Evolutionary conservation across 352 stramenopile species (phyloP).

Genomic region (Phytophthora crassamura): DNA sequence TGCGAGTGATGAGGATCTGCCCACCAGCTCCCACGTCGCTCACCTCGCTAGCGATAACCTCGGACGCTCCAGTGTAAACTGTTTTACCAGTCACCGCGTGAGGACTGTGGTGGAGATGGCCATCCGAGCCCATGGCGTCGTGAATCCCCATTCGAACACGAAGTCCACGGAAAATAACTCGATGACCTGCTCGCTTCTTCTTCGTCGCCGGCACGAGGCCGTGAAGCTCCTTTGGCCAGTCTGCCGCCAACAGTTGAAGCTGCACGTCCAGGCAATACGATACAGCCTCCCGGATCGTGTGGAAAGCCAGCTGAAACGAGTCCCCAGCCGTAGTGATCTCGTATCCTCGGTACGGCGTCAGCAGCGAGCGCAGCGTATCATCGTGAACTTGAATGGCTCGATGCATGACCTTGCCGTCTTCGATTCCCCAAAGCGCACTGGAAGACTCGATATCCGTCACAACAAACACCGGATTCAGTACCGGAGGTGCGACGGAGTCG

Average conservation of each 20-base stretch:
- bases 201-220: constrained; percentile 52
- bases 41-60: constrained; percentile 60
- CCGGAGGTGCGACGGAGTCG: constrained; percentile 22
- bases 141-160: constrained; percentile 64
- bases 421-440: constrained; percentile 62
- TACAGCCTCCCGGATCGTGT: constrained; percentile 66
- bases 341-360: constrained; percentile 65
- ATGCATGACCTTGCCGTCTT: constrained; percentile 56
- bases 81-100: constrained; percentile 61
- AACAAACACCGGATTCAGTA: constrained; percentile 63
- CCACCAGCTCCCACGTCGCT: constrained; percentile 55
- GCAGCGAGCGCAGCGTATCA: constrained; percentile 42
- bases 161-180: constrained; percentile 56
- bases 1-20: constrained; percentile 58
- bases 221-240: constrained; percentile 72
- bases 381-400: constrained; percentile 53
- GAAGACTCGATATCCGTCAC: constrained; percentile 75
- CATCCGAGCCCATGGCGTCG: constrained; percentile 47
- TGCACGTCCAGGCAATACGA: constrained; percentile 72
- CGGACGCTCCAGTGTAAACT: constrained; percentile 52
- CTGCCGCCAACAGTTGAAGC: constrained; percentile 53
- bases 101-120: constrained; percentile 40
- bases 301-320: constrained; percentile 76
- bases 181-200: constrained; percentile 39
- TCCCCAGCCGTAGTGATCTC: constrained; percentile 80